phyloP scores from a whole-genome alignment of 306 rosid genomes.

The Carpinus fangiana region DNA sequence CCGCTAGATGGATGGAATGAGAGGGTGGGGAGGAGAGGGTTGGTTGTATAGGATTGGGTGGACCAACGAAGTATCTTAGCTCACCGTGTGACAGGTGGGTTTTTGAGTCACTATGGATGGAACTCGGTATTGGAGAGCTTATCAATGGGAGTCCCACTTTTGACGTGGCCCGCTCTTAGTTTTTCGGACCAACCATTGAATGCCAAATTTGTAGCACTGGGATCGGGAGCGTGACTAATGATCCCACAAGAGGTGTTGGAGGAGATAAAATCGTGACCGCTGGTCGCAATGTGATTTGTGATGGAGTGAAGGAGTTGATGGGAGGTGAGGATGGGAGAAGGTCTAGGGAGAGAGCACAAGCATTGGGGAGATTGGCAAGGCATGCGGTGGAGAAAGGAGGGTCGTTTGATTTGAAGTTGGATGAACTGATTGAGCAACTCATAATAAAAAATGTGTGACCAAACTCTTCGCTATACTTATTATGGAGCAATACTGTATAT shows the following conservation, averaged over 20 bases:
- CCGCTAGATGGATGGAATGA: conserved; percentile 12
- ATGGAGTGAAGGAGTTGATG: conserved; percentile 34
- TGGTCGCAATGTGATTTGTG: conserved; percentile 13
- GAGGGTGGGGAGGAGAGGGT: conserved; percentile 16
- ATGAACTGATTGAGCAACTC: neutral
- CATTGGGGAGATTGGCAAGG: conserved; percentile 8
- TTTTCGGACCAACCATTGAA: conserved; percentile 30
- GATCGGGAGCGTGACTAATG: conserved; percentile 5
- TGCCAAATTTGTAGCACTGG: conserved; percentile 16
- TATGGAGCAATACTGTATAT: no score
- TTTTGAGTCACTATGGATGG: conserved; percentile 43
- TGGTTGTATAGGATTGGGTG: conserved; percentile 27
- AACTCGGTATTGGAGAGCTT: conserved; percentile 32
- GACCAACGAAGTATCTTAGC: conserved; percentile 26
- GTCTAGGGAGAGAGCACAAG: conserved; percentile 23
- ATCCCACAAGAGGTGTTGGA: neutral
- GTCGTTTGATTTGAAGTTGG: neutral
- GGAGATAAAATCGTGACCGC: neutral
- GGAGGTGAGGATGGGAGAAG: conserved; percentile 21
- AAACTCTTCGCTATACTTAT: no score
- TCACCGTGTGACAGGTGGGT: conserved; percentile 19
- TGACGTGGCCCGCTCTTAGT: conserved; percentile 35
- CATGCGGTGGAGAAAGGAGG: conserved; percentile 24
- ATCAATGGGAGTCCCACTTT: conserved; percentile 27
- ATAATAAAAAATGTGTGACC: neutral